Percentiles rank a stretch among this genome's conserved stretches.
Conservation (phyloP, 1,284 basidiomycete genomes). For the Microbotryomycetes sp. region DNA sequence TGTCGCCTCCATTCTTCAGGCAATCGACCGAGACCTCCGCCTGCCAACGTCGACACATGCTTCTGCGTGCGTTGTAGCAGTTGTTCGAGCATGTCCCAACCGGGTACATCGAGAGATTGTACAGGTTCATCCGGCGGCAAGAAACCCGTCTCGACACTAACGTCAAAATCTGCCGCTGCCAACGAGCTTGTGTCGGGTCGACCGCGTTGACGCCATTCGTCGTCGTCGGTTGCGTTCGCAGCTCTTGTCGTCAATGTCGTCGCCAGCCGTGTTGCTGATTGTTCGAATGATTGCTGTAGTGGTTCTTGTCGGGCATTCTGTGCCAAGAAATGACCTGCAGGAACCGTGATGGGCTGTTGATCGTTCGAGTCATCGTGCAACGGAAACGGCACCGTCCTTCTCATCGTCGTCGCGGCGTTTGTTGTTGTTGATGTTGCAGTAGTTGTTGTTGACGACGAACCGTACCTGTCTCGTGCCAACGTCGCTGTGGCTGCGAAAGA, state of each 20-base stretch:
- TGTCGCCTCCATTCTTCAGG: slow-evolving; percentile 50
- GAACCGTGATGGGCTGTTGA: slow-evolving; percentile 1
- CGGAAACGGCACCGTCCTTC: slow-evolving; percentile 14
- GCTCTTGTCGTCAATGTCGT: neutral
- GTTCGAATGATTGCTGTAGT: neutral
- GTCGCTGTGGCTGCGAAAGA: too few species aligned
- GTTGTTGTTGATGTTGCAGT: too few species aligned
- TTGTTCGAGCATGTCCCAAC: slow-evolving; percentile 38
- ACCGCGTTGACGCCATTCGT: slow-evolving; percentile 13
- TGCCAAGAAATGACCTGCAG: slow-evolving; percentile 30
- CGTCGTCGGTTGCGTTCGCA: neutral
- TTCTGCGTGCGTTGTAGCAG: slow-evolving; percentile 51
- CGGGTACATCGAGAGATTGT: slow-evolving; percentile 63
- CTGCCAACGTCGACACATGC: slow-evolving; percentile 24
- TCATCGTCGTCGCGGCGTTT: neutral
- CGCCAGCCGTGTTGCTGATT: slow-evolving; percentile 6
- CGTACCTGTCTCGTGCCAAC: too few species aligned
- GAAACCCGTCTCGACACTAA: slow-evolving; percentile 86
- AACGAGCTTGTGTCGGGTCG: slow-evolving; percentile 69
- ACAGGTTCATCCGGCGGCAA: slow-evolving; percentile 76
- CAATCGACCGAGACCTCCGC: slow-evolving; percentile 49
- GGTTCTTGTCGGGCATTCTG: slow-evolving; percentile 5
- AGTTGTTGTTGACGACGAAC: too few species aligned
- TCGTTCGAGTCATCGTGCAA: slow-evolving; percentile 4
- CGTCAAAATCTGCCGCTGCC: slow-evolving; percentile 89